Percentiles rank a stretch among this genome's conserved stretches.
These are phyloP conservation scores for Sporobolomyces roseus DNA, from an alignment of 768 basidiomycete genomes.

Conservation along the genomic window DNA sequence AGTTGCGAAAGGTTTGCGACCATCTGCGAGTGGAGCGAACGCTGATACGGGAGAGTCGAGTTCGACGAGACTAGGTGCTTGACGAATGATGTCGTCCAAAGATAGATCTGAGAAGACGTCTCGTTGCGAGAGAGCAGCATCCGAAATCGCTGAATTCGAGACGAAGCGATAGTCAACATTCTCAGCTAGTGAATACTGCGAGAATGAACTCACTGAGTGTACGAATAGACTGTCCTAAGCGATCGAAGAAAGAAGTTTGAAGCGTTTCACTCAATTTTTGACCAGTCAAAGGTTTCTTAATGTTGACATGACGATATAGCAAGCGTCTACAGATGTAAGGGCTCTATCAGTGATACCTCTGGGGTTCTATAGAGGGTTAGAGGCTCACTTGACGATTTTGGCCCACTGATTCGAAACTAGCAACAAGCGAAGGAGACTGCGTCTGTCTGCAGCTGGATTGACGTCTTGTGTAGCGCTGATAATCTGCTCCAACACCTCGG, in stretches of 20 bases:
- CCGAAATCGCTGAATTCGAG: not conserved
- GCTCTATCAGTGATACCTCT: not conserved
- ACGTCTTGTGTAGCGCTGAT: too few relatives aligned
- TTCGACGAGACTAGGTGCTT: not conserved
- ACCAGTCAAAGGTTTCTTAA: not conserved
- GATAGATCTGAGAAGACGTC: slow-evolving; percentile 1
- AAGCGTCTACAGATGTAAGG: slow-evolving; percentile 8
- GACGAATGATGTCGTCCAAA: slow-evolving; percentile 29
- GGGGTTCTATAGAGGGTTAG: too few relatives aligned
- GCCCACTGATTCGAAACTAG: too few relatives aligned
- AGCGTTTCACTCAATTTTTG: not conserved
- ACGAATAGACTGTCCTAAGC: not conserved
- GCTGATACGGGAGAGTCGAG: slow-evolving; percentile 15
- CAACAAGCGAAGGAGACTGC: too few relatives aligned
- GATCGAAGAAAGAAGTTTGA: not conserved
- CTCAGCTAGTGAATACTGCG: too few relatives aligned
- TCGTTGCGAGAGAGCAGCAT: not conserved
- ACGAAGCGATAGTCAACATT: not conserved
- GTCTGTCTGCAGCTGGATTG: too few relatives aligned
- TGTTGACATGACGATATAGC: not conserved
- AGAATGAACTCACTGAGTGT: slow-evolving; percentile 5
- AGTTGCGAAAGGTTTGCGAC: not conserved
- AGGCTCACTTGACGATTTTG: too few relatives aligned
- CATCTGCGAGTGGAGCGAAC: not conserved
- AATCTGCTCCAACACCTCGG: too few relatives aligned